Conservation (phyloP, 306 rosid genomes). For the Prunus fruticosa region DNA sequence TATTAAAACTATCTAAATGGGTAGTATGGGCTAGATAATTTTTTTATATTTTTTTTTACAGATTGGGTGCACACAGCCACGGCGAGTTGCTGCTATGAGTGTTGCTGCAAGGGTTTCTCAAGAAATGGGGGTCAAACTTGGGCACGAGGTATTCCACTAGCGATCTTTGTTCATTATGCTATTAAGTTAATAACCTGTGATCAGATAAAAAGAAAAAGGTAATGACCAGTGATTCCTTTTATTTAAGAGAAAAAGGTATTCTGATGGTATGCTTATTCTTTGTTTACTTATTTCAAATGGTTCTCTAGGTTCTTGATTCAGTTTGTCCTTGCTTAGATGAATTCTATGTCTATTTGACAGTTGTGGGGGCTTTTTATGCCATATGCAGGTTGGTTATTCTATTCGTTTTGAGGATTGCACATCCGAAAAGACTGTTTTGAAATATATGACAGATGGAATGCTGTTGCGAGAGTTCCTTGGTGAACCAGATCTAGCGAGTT, state of each 20-base stretch:
- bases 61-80: conserved; percentile 98
- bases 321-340: too few species aligned
- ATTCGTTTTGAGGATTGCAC: conserved; percentile 98
- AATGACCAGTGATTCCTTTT: neutral
- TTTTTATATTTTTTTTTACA: conserved; percentile 26
- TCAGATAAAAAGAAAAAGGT: neutral
- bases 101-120: conserved; percentile 98
- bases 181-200: neutral
- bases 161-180: conserved; percentile 7
- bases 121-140: conserved; percentile 95
- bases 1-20: conserved; percentile 8
- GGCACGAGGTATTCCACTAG: conserved; percentile 67
- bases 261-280: neutral
- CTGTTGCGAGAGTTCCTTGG: conserved; percentile 90
- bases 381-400: conserved; percentile 89
- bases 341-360: neutral
- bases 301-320: neutral
- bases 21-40: neutral
- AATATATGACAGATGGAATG: conserved; percentile 99
- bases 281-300: neutral
- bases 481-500: conserved; percentile 88
- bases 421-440: conserved; percentile 86
- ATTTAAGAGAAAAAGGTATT: neutral
- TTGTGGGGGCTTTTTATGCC: neutral
- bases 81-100: conserved; percentile 99